phyloP scores from a whole-genome alignment of 2,329 filamentous ascomycete genomes.

The Ascochyta clinopodiicola region DNA sequence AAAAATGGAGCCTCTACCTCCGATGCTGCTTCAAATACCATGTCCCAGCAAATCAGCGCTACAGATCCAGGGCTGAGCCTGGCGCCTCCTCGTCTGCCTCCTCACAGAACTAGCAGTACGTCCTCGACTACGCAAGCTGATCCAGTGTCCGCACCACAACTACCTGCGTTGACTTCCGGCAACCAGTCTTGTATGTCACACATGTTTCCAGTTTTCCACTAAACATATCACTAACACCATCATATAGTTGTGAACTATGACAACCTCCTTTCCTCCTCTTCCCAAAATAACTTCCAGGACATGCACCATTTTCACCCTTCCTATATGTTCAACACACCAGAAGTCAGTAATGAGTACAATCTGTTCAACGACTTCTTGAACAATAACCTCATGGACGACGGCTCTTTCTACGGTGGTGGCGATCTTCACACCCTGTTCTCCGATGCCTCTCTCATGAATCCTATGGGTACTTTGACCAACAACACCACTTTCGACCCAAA shows the following conservation, averaged over 20 bases:
- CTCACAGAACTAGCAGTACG: slow-evolving; percentile 45
- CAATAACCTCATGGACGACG: slow-evolving; percentile 83
- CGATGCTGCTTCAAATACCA: slow-evolving; percentile 35
- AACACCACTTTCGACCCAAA: slow-evolving; percentile 45
- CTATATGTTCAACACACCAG: slow-evolving; percentile 93
- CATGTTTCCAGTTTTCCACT: slow-evolving; percentile 32
- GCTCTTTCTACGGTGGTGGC: slow-evolving; percentile 50
- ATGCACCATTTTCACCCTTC: slow-evolving; percentile 93
- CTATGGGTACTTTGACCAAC: slow-evolving; percentile 50
- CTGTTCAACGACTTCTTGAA: slow-evolving; percentile 95
- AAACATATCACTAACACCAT: slow-evolving; percentile 34
- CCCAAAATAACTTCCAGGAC: slow-evolving; percentile 86
- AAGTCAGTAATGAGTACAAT: slow-evolving; percentile 96
- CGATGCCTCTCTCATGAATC: slow-evolving; percentile 61
- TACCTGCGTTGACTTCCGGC: slow-evolving; percentile 66
- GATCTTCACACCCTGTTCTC: slow-evolving; percentile 62
- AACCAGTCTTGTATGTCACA: slow-evolving; percentile 75
- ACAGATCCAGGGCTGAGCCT: slow-evolving; percentile 49
- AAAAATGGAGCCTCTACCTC: slow-evolving; percentile 39
- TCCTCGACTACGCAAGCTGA: slow-evolving; percentile 76
- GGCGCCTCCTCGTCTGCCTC: slow-evolving; percentile 44
- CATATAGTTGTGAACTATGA: slow-evolving; percentile 77
- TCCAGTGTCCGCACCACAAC: slow-evolving; percentile 70
- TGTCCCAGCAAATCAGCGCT: slow-evolving; percentile 39
- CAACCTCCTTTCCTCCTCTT: slow-evolving; percentile 71